Percentiles rank a stretch among this genome's conserved stretches.
phyloP scores from a whole-genome alignment of 2,329 filamentous ascomycete species.

The Aureobasidium uvarum region DNA sequence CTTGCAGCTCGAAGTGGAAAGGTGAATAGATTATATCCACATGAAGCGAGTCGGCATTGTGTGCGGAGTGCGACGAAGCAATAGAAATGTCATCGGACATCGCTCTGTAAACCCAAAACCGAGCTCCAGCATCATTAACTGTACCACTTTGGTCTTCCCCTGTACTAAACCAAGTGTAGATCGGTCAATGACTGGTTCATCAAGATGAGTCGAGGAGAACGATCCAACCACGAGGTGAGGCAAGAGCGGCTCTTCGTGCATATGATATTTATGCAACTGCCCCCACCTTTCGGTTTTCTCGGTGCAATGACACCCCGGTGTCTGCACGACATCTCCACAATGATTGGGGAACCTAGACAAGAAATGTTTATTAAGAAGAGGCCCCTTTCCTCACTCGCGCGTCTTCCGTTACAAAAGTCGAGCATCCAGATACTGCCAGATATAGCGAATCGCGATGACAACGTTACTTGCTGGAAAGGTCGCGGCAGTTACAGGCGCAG shows the following conservation, averaged over 20 bases:
- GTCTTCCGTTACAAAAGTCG: neutral
- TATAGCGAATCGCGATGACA: neutral
- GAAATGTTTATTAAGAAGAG: conserved; percentile 9
- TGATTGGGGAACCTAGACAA: neutral
- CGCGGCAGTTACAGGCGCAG: conserved; percentile 37
- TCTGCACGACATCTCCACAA: conserved; percentile 18
- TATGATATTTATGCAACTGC: neutral
- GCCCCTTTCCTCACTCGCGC: neutral
- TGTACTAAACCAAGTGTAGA: neutral
- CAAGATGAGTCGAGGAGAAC: neutral
- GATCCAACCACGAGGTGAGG: neutral
- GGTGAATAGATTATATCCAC: neutral
- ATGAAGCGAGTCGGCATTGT: neutral
- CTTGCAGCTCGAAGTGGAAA: neutral
- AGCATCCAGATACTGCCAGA: neutral
- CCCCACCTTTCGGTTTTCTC: neutral
- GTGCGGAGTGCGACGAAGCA: too few species aligned
- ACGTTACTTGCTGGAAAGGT: conserved; percentile 34
- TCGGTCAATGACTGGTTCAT: neutral
- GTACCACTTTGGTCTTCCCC: neutral
- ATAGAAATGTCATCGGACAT: neutral
- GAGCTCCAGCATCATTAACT: neutral
- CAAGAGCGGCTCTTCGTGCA: neutral
- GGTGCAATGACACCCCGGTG: conserved; percentile 9
- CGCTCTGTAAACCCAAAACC: neutral